Evolutionary conservation across 495 filamentous ascomycete species (phyloP).

Genomic region (Baudoinia panamericana): DNA sequence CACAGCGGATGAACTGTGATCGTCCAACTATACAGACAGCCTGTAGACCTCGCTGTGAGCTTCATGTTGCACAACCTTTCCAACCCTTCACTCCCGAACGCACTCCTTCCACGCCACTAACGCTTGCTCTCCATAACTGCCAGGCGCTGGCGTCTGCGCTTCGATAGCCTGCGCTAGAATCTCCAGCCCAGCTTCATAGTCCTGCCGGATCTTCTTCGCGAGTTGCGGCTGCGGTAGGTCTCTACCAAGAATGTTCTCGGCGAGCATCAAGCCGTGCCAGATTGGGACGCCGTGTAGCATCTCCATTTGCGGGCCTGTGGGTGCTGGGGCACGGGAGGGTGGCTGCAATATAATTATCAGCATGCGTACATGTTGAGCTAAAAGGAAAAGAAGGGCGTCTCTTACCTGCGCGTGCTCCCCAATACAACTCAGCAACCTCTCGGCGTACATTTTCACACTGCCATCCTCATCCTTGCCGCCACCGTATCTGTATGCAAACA

Average conservation of each 20-base stretch:
- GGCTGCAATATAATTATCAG: conserved; percentile 4
- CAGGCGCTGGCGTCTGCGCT: background rate
- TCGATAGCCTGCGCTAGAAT: conserved; percentile 12
- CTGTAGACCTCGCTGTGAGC: too few relatives aligned
- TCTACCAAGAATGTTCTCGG: conserved; percentile 11
- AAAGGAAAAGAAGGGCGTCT: background rate
- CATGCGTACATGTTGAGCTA: background rate
- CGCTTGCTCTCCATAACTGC: conserved; percentile 14
- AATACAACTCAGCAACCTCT: conserved; percentile 23
- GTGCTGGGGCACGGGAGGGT: background rate
- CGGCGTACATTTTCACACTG: conserved; percentile 28
- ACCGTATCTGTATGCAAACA: conserved; percentile 20
- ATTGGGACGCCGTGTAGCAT: conserved; percentile 17
- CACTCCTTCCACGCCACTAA: conserved; percentile 9
- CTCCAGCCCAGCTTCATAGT: conserved; percentile 14
- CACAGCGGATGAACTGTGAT: too few relatives aligned
- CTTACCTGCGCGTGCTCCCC: conserved; percentile 8
- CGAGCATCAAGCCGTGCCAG: conserved; percentile 16
- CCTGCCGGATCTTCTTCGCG: conserved; percentile 4
- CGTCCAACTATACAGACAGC: too few relatives aligned
- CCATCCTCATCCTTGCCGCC: conserved; percentile 27
- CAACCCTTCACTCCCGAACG: conserved; percentile 2
- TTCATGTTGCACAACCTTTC: too few relatives aligned
- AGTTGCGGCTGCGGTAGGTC: conserved; percentile 7
- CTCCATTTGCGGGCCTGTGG: conserved; percentile 7